Conservation (phyloP, 805 yeast genomes). For the Myxozyma geophila region DNA sequence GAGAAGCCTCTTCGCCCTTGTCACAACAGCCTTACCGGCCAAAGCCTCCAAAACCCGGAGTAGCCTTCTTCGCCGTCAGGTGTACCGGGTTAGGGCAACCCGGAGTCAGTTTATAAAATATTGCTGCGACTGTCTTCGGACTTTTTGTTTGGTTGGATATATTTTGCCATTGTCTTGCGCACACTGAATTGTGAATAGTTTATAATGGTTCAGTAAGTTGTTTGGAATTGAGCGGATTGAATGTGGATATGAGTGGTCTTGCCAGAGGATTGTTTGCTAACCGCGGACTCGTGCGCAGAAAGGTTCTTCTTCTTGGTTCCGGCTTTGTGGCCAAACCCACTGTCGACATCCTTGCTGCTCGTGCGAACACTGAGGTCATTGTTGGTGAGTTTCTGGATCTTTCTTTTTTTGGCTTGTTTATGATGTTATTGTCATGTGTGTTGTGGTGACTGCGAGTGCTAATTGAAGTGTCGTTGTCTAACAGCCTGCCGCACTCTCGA, state of each 20-base stretch:
- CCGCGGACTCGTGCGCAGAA: constrained; percentile 10
- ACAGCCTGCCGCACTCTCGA: constrained; percentile 85
- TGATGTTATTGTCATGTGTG: not conserved
- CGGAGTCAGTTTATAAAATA: not conserved
- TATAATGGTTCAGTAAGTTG: constrained; percentile 2
- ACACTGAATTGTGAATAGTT: not conserved
- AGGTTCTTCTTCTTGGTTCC: constrained; percentile 47
- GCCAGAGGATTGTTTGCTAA: not conserved
- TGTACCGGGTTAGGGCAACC: not conserved
- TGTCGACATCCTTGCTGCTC: constrained; percentile 82
- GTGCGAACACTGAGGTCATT: constrained; percentile 82
- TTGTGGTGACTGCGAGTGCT: not conserved
- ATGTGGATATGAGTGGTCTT: not conserved
- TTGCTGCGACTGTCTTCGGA: not conserved
- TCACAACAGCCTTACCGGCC: no score
- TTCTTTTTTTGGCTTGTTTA: not conserved
- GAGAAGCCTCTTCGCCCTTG: no score
- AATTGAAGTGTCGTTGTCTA: not conserved
- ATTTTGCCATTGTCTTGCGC: not conserved
- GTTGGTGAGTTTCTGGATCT: constrained; percentile 52
- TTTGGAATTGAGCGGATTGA: not conserved
- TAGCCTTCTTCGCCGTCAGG: not conserved
- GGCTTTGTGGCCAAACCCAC: constrained; percentile 99
- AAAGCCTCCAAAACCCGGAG: constrained; percentile 1
- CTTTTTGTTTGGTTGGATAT: not conserved